Percentiles rank a stretch among this genome's conserved stretches.
Evolutionary conservation across 768 basidiomycete species (phyloP).

Genomic region (Sutorius australiensis): DNA sequence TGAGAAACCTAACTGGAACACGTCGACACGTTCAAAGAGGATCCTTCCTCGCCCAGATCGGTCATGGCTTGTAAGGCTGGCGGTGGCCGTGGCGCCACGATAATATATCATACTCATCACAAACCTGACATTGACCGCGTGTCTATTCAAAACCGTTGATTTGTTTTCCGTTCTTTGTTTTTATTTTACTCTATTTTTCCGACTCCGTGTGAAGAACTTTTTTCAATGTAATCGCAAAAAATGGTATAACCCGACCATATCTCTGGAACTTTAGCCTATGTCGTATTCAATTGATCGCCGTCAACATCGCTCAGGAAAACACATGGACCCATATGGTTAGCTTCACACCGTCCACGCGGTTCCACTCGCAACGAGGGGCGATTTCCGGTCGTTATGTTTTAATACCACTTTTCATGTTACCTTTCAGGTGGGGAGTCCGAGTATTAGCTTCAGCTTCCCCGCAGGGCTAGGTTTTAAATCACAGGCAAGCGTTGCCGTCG

Average conservation of each 20-base stretch:
- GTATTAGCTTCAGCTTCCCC: conserved; percentile 14
- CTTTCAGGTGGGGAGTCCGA: conserved; percentile 4
- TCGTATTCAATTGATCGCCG: conserved; percentile 36
- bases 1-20: not conserved
- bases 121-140: not conserved
- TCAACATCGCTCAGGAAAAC: conserved; percentile 29
- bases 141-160: conserved; percentile 1
- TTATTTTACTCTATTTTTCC: conserved; percentile 15
- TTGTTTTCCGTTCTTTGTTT: conserved; percentile 20
- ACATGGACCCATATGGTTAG: conserved; percentile 31
- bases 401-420: conserved; percentile 8
- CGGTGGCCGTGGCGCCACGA: not conserved
- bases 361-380: conserved; percentile 16
- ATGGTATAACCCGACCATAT: conserved; percentile 11
- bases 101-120: conserved; percentile 8
- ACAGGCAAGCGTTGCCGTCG: conserved; percentile 24
- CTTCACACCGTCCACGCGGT: conserved; percentile 24
- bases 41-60: not conserved
- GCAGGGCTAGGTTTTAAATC: conserved; percentile 4
- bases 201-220: conserved; percentile 20
- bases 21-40: not conserved
- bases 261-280: conserved; percentile 28
- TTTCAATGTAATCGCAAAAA: conserved; percentile 6
- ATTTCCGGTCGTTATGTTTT: conserved; percentile 15
- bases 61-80: conserved; percentile 1